Base-by-base conservation (phyloP, 768 basidiomycete genomes). In the Lentinus brumalis region DNA sequence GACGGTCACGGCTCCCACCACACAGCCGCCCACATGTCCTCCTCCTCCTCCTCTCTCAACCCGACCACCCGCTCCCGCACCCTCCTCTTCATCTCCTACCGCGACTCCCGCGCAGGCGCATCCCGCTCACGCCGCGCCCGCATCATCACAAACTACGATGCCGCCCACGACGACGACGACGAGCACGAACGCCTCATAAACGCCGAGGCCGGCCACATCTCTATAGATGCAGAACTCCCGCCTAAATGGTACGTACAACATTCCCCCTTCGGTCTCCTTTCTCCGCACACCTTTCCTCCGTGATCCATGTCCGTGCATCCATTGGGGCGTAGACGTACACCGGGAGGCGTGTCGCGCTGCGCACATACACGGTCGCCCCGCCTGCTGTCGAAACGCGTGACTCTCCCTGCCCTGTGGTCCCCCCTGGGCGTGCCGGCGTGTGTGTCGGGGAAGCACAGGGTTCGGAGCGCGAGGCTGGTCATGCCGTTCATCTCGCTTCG, bases 21-120 rank as follows among this genome's bases (percentile, higher is more conserved):
- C 49, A 41, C 51, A 46, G 53, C 62, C 57, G 51, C 56, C 65
- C 66, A 75, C 11, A 74, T 74, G 72, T 68, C 78, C 54, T 70
- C 73, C 64, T 62, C 73, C 45, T 65, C 71, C 51, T 67, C 75
- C 38, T 71, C 76, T 31, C 71, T 73, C 32, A 71, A 74, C 57
- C 78, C 78, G 44, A 83, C 86, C 42, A 94, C 91, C 39, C 88
- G 96, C 67, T 94, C 92, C 1, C 77, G 96, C 50, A 98, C 96
- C 3, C 84, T 93, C 56, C 85, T 98, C 68, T 98, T 98, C 75
- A 88, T 96, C 61, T 96, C 95, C 6, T 94, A 91, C 76, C 84
- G 96, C 61, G 92, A 96, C 76, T 92, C 93, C 4, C 80, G 80
- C 47, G 79, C 83, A 16, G 75, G 82, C 53, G 77, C 77, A 42